Evolutionary conservation across 495 filamentous ascomycete species (phyloP).

Genomic region (Lasiosphaeria hispida): DNA sequence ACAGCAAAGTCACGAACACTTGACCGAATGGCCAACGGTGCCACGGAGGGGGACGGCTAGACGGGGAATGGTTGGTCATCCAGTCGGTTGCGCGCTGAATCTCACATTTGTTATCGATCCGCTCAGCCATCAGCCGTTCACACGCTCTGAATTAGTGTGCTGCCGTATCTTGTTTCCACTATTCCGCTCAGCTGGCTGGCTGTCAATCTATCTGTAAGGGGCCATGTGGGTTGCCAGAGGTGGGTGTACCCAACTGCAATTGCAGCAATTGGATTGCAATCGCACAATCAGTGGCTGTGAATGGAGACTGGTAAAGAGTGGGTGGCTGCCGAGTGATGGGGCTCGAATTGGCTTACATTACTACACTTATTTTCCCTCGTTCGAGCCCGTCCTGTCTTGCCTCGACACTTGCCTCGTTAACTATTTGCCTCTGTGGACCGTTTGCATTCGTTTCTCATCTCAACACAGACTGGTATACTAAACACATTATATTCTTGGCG

Average conservation of each 20-base stretch:
- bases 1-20: constrained; percentile 1
- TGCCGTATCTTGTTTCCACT: neutral
- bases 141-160: neutral
- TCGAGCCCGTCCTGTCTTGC: neutral
- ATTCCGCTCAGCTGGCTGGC: neutral
- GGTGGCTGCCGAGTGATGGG: neutral
- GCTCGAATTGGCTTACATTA: neutral
- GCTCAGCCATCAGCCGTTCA: neutral
- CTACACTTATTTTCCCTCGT: neutral
- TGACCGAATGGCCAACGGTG: too few relatives aligned
- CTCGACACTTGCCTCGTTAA: neutral
- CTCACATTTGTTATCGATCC: neutral
- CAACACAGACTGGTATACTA: too few relatives aligned
- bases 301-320: neutral
- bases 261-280: neutral
- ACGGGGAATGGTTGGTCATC: neutral
- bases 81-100: neutral
- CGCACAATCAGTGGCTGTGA: too few relatives aligned
- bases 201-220: neutral
- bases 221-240: neutral
- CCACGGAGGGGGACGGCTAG: too few relatives aligned
- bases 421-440: too few relatives aligned
- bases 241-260: constrained; percentile 11
- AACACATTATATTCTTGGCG: too few relatives aligned
- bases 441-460: too few relatives aligned